A percentile compares a stretch with the other conserved stretches of the same genome.
phyloP scores from a whole-genome alignment of 352 stramenopile species.

The Aphanomyces astaci region DNA sequence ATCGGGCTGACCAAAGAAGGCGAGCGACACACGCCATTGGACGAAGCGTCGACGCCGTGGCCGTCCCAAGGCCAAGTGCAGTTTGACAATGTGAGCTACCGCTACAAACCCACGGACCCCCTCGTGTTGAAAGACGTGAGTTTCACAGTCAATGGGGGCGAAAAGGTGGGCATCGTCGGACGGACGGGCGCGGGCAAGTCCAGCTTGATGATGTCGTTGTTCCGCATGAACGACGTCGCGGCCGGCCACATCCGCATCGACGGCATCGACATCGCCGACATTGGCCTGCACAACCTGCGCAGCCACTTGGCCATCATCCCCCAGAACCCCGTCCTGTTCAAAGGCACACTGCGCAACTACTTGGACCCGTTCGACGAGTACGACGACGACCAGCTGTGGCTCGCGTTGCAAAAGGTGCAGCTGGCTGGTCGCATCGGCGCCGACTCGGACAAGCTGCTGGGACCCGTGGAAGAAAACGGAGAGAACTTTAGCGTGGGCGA shows the following conservation, averaged over 20 bases:
- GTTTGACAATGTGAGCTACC: constrained; percentile 20
- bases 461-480: constrained; percentile 70
- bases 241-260: constrained; percentile 34
- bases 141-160: constrained; percentile 10
- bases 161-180: constrained; percentile 26
- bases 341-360: constrained; percentile 64
- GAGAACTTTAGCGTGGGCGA: constrained; percentile 81
- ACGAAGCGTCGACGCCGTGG: not conserved
- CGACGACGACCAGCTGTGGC: constrained; percentile 48
- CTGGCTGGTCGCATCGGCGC: constrained; percentile 47
- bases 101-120: constrained; percentile 24
- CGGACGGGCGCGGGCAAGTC: constrained; percentile 26
- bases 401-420: constrained; percentile 45
- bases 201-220: constrained; percentile 26
- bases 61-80: not conserved
- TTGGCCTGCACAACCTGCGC: constrained; percentile 25
- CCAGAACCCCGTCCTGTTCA: constrained; percentile 49
- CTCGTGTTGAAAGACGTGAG: constrained; percentile 26
- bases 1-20: constrained; percentile 34
- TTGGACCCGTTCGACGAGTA: constrained; percentile 74
- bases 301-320: constrained; percentile 27
- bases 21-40: not conserved
- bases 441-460: constrained; percentile 48
- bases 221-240: constrained; percentile 45
- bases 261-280: constrained; percentile 23